Base-by-base conservation (phyloP, 495 filamentous ascomycete genomes). In the Pyrenula aspistea region DNA sequence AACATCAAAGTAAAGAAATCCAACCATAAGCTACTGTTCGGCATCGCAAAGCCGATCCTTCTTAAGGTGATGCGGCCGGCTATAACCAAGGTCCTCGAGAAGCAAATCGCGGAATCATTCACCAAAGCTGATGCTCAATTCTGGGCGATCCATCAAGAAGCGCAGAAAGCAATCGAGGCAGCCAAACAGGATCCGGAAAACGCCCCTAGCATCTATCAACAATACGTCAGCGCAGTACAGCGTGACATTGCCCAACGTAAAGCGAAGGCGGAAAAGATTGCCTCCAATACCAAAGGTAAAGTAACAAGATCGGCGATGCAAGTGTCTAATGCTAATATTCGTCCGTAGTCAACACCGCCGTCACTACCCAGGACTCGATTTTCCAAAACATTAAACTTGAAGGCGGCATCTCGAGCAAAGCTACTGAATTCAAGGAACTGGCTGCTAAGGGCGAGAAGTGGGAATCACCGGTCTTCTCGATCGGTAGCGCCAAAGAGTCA, bases 1-100 rank as follows among this genome's bases (percentile, higher is more conserved):
- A 77, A 88, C 55, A 87, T 98, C 75, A 96, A 95, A 70, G 70
- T 97, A 56, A 87, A 88, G 77, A 83, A 95, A 74, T 96, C 90
- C 50, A 91, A 86, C 62, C 91, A 97, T 78, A 98, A 96, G 83
- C 61, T 89, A 19, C 76, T 97, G 12, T 96, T 98, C 71, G 74
- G 71, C 25, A 68, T 95, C 50, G 88, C 93, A 81, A 95, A 95
- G 77, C 91, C 91, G 1, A 63, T 96, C 25, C 78, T 96, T 63
- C 79, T 96, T 62, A 87, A 83, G 64, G 83, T 91, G 21, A 77
- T 98, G 58, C 84, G 86, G 55, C 93, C 93, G 10, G 87, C 79
- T 21, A 69, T 98, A 53, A 82, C 88, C 68, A 95, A 92, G 77
- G 86, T 88, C 3, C 71, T 94, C 12, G 92, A 95, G 77, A 87